These are phyloP conservation scores for Penicillium corylophilum DNA, from an alignment of 2,329 filamentous ascomycete species.

Conservation along the genomic window DNA sequence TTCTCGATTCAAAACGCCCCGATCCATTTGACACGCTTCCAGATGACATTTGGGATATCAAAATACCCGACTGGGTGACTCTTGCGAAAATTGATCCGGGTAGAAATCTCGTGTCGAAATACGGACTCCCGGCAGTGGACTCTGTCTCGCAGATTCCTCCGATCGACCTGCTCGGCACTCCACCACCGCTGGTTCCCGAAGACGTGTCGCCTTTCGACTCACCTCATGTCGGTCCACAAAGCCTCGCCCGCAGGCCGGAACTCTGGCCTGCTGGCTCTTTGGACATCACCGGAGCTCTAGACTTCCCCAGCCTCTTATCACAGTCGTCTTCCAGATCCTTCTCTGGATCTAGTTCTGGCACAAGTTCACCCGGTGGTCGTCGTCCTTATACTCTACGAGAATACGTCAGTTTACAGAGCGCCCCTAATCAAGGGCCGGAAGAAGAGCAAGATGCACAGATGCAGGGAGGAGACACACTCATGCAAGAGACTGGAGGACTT, in stretches of 20 bases:
- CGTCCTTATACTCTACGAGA: background rate
- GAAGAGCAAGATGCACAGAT: too few relatives aligned
- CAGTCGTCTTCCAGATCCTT: background rate
- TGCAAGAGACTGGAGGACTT: too few relatives aligned
- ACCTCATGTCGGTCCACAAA: background rate
- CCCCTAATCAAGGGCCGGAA: too few relatives aligned
- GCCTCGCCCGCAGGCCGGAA: background rate
- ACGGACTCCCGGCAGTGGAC: background rate
- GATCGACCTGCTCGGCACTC: background rate
- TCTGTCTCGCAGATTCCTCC: background rate
- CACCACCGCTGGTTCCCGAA: background rate
- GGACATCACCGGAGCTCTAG: background rate
- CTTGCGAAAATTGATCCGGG: background rate
- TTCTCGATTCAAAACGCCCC: background rate
- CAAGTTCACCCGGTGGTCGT: background rate
- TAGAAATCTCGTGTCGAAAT: background rate
- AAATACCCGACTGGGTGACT: background rate
- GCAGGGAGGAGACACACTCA: too few relatives aligned
- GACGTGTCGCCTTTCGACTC: background rate
- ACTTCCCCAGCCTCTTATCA: background rate
- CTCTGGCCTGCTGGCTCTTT: background rate
- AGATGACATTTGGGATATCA: background rate
- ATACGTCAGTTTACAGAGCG: background rate
- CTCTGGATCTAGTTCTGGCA: background rate
- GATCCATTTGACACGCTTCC: background rate